These are phyloP conservation scores for Coemansia sp. DNA, from an alignment of 192 early-diverging fungal species.

Conservation along the genomic window DNA sequence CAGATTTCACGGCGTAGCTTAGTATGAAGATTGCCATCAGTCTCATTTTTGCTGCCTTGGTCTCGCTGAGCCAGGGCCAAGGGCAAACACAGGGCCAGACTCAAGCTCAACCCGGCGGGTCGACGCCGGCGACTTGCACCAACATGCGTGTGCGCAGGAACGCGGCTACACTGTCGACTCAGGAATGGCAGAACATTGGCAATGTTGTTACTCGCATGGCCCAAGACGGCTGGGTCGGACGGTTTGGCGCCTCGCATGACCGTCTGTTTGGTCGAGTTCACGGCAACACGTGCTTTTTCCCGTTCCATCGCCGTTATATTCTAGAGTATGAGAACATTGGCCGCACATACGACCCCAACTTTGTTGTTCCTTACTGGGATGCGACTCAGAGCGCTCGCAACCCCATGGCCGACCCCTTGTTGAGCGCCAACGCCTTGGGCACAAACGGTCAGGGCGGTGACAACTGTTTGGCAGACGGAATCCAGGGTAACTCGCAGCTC, in stretches of 20 bases:
- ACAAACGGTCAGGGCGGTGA: conserved; percentile 32
- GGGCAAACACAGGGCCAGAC: conserved; percentile 6
- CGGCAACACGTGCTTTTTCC: conserved; percentile 52
- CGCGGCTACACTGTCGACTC: conserved; percentile 38
- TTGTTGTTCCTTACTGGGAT: conserved; percentile 57
- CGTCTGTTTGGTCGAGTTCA: conserved; percentile 47
- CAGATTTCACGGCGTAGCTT: not conserved
- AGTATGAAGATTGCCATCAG: conserved; percentile 41
- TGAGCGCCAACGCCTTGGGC: conserved; percentile 32
- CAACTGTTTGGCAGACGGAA: conserved; percentile 40
- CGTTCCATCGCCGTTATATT: conserved; percentile 56
- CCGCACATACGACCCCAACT: conserved; percentile 42
- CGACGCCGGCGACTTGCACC: conserved; percentile 22
- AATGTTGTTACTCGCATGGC: conserved; percentile 42
- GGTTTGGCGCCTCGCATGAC: conserved; percentile 44
- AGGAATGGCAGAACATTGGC: conserved; percentile 49
- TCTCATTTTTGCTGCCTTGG: conserved; percentile 35
- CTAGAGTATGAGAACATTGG: conserved; percentile 52
- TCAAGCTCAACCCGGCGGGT: not conserved
- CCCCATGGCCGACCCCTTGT: conserved; percentile 33
- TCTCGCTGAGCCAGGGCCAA: conserved; percentile 29
- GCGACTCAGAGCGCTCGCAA: conserved; percentile 45
- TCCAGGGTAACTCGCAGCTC: conserved; percentile 50
- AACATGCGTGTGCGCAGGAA: conserved; percentile 43
- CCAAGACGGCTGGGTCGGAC: conserved; percentile 39